Evolutionary conservation across 179 eudicot species (phyloP), one percentile per base, ranked within the genome.

Genomic region (Drosera spatulata): DNA sequence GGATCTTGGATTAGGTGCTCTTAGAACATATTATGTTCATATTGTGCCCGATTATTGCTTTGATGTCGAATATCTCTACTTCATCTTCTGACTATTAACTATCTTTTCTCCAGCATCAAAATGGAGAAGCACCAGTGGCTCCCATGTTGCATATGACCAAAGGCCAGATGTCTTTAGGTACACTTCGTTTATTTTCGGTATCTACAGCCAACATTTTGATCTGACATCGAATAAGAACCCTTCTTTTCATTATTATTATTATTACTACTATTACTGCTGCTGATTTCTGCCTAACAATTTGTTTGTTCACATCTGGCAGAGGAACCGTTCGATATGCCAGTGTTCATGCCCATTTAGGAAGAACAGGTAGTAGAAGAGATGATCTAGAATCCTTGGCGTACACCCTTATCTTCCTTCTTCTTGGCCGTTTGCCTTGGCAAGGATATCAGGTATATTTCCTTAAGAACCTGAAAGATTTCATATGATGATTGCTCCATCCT

Each of bases 371-470:
- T 63, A 78, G 96, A 61, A 81, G 97, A 69, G 97, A 91, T 83
- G 97, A 91, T 66, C 72, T 91, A 61, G 97, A 91, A 62, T 91
- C 97, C 45, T 94, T 91, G 71, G 97, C 97, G 11, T 91, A 91
- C 64, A 87, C 97, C 0, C 91, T 91, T 10, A 62, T 91, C 59
- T 91, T 91, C 67, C 97, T 91, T 74, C 86, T 91, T 7, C 93
- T 94, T 52, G 97, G 97, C 6, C 82, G 96, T 43, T 88, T 91
- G 14, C 97, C 97, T 50, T 91, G 97, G 97, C 97, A 91, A 66
- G 97, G 96, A 6, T 91, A 69, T 60, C 97, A 91, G 96, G 96
- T 91, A 22, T 22, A 22, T 22, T 22, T 22, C 33, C 33, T 22
- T 22, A 22, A 22, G 1, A 22, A 0, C 33, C 33, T 22, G 33